Conservation (phyloP, 176 grass and related monocot species). For the Cymbopogon citratus region DNA sequence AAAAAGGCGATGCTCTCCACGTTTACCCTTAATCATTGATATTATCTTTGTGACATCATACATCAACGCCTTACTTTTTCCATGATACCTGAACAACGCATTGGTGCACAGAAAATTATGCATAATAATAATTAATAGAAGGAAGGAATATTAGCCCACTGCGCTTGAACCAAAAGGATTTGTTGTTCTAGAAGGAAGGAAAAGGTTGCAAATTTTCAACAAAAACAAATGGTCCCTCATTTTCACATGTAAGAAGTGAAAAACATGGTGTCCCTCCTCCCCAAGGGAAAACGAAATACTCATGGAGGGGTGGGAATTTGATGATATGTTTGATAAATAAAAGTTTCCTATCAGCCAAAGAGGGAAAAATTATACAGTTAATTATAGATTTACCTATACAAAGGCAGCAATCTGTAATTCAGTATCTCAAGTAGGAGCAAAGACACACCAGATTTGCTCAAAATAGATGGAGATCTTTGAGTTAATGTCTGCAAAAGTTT, state of each 20-base stretch:
- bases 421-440: conserved; percentile 94
- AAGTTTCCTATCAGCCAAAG: background rate
- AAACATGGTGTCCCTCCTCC: background rate
- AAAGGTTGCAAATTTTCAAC: background rate
- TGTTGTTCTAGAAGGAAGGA: background rate
- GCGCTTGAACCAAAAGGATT: background rate
- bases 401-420: conserved; percentile 94
- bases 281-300: background rate
- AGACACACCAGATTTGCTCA: conserved; percentile 90
- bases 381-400: conserved; percentile 70
- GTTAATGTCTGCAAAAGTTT: conserved; percentile 74
- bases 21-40: conserved; percentile 95
- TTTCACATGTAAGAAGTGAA: background rate
- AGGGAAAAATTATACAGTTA: background rate
- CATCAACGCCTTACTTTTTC: conserved; percentile 98
- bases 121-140: conserved; percentile 13
- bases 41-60: conserved; percentile 99
- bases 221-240: background rate
- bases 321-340: conserved; percentile 22
- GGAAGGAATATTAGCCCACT: background rate
- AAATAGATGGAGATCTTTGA: conserved; percentile 84
- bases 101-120: conserved; percentile 14
- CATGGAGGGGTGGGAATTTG: background rate
- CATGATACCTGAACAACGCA: conserved; percentile 62
- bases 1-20: conserved; percentile 92